Evolutionary conservation across 1,284 basidiomycete genomes (phyloP), one percentile per base, ranked within the genome.

Genomic region (Trametes polyzona): DNA sequence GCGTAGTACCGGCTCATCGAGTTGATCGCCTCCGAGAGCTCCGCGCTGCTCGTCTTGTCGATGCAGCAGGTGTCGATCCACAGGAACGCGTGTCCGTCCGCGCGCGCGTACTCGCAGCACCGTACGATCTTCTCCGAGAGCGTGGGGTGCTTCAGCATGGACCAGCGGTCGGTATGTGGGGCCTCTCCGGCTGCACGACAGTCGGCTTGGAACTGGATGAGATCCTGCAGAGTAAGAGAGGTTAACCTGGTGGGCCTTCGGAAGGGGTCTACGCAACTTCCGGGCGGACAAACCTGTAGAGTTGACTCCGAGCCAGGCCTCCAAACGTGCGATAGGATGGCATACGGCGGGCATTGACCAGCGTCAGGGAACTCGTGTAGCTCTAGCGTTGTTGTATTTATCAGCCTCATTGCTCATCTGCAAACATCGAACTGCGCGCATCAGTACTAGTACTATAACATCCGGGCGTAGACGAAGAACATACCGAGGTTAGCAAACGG

Each of bases 21-120:
- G 32, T 47, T 54, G 44, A 54, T 41, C 21, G 52, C 44, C 35
- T 54, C 52, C 4, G 52, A 47, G 11, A 54, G 36, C 44, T 54
- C 52, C 6, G 52, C 44, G 36, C 52, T 54, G 29, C 52, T 54
- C 16, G 52, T 52, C 50, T 52, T 52, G 50, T 52, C 50, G 50
- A 52, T 52, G 40, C 50, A 52, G 40, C 29, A 52, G 2, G 51
- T 53, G 33, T 54, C 52, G 6, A 40, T 24, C 52, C 52, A 54
- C 7, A 41, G 36, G 32, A 35, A 47, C 5, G 27, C 21, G 29
- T 40, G 40, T 3, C 52, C 52, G 12, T 47, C 17, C 12, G 43
- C 19, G n/a, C 35, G 33, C 19, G 52, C 52, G n/a, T 36, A 47
- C 16, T 32, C 16, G 26, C 51, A 53, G 35, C 51, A 46, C 1